phyloP scores from a whole-genome alignment of 441 rosid species.

The Bruguiera hainesii region DNA sequence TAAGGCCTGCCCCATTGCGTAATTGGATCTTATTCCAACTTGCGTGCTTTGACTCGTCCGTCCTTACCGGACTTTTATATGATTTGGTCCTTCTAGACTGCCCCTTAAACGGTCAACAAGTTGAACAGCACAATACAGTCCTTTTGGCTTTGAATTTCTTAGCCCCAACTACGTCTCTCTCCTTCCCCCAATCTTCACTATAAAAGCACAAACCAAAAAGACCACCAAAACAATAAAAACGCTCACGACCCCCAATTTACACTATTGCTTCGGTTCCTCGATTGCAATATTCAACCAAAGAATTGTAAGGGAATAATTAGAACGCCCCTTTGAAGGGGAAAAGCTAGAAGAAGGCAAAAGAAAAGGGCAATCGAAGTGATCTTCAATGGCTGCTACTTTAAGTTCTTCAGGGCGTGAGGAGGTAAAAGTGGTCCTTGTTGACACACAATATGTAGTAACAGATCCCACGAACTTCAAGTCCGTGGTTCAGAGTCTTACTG shows the following conservation, averaged over 20 bases:
- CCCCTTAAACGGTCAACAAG: background rate
- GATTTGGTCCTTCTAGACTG: slow-evolving; percentile 22
- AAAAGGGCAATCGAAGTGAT: background rate
- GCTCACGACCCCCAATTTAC: no score
- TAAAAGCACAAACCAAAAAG: no score
- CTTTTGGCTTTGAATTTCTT: background rate
- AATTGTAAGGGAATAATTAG: no score
- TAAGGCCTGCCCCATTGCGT: no score
- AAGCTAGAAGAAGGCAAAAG: background rate
- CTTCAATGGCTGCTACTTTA: slow-evolving; percentile 4
- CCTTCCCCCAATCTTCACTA: no score
- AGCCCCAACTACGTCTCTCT: background rate
- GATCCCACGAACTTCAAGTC: slow-evolving; percentile 26
- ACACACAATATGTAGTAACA: slow-evolving; percentile 22
- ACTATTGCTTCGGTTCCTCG: no score
- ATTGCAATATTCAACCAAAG: no score
- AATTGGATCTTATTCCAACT: slow-evolving; percentile 5
- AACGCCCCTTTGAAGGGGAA: background rate
- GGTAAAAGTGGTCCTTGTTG: slow-evolving; percentile 26
- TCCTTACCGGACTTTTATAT: no score
- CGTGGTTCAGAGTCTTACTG: slow-evolving; percentile 37
- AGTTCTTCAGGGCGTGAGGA: background rate
- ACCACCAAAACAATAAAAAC: no score
- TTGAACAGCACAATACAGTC: background rate
- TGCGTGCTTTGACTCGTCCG: slow-evolving; percentile 21